Evolutionary conservation across 2,329 filamentous ascomycete species (phyloP).

Genomic region (Metarhizium sp.): DNA sequence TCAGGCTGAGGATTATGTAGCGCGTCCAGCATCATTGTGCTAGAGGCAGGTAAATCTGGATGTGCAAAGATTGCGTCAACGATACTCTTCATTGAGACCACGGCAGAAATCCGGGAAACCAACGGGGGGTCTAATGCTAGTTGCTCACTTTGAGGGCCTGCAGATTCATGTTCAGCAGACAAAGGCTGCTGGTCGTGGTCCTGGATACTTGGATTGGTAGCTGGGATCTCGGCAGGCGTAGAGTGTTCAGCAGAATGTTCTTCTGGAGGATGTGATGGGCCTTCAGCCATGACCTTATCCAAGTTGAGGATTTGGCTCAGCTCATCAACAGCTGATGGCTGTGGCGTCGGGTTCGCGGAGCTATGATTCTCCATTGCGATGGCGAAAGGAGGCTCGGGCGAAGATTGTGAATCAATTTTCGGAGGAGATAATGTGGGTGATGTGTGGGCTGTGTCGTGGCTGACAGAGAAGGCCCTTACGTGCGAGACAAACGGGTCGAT

Average conservation of each 20-base stretch:
- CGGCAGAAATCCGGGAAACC: constrained; percentile 12
- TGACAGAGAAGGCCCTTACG: constrained; percentile 8
- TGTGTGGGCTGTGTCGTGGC: constrained; percentile 2
- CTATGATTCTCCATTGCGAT: constrained; percentile 1
- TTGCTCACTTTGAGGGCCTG: neutral
- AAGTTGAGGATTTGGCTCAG: constrained; percentile 10
- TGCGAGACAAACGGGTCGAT: constrained; percentile 8
- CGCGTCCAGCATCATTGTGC: constrained; percentile 12
- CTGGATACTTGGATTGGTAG: neutral
- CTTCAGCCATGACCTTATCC: constrained; percentile 4
- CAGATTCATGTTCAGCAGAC: neutral
- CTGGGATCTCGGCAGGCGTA: neutral
- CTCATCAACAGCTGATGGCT: constrained; percentile 8
- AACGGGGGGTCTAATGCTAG: neutral
- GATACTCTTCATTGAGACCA: constrained; percentile 12
- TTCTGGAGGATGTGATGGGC: neutral
- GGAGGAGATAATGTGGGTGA: neutral
- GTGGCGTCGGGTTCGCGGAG: neutral
- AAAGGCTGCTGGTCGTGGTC: neutral
- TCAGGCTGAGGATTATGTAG: constrained; percentile 10
- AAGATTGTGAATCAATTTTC: neutral
- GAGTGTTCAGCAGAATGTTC: neutral
- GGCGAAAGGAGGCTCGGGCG: neutral
- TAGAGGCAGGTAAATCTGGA: constrained; percentile 10
- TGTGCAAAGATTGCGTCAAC: constrained; percentile 12